Percentiles rank a stretch among this genome's conserved stretches.
These are phyloP conservation scores for Arthroderma sp. DNA, from an alignment of 2,329 filamentous ascomycete species.

Conservation along the genomic window DNA sequence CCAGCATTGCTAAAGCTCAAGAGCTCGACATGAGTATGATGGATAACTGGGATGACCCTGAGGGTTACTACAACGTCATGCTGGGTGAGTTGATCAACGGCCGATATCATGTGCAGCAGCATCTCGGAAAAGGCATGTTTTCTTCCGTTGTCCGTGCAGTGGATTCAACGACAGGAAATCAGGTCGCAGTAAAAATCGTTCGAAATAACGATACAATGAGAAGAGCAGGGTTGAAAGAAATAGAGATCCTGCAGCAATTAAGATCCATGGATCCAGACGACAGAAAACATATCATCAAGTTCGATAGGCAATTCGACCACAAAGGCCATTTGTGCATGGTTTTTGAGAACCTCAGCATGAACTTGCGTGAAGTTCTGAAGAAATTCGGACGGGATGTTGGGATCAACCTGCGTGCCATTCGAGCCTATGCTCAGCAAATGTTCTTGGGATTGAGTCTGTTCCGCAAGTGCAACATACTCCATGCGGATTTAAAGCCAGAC, in stretches of 20 bases:
- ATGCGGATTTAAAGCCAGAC: constrained; percentile 94
- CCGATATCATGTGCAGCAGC: constrained; percentile 77
- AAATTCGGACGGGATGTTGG: constrained; percentile 93
- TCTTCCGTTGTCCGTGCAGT: constrained; percentile 84
- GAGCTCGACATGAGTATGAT: constrained; percentile 61
- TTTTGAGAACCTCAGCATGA: constrained; percentile 87
- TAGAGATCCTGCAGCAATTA: constrained; percentile 80
- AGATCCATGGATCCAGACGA: constrained; percentile 75
- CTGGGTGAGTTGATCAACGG: constrained; percentile 80
- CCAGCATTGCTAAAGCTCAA: constrained; percentile 40
- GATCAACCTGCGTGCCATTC: constrained; percentile 76
- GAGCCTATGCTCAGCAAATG: constrained; percentile 85
- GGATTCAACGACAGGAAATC: constrained; percentile 57
- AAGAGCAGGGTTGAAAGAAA: constrained; percentile 88
- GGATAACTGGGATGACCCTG: constrained; percentile 84
- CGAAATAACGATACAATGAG: constrained; percentile 86
- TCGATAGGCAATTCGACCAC: constrained; percentile 81
- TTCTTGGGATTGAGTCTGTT: constrained; percentile 80
- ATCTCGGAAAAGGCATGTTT: constrained; percentile 88
- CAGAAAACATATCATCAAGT: constrained; percentile 80
- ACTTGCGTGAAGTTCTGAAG: constrained; percentile 83
- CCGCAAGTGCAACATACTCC: constrained; percentile 83
- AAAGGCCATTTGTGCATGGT: constrained; percentile 93
- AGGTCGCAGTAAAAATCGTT: constrained; percentile 97
- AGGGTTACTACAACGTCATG: constrained; percentile 93